Evolutionary conservation across 139 green algal species (phyloP), one percentile per base, ranked within the genome.

Genomic region (Eudorina sp.): DNA sequence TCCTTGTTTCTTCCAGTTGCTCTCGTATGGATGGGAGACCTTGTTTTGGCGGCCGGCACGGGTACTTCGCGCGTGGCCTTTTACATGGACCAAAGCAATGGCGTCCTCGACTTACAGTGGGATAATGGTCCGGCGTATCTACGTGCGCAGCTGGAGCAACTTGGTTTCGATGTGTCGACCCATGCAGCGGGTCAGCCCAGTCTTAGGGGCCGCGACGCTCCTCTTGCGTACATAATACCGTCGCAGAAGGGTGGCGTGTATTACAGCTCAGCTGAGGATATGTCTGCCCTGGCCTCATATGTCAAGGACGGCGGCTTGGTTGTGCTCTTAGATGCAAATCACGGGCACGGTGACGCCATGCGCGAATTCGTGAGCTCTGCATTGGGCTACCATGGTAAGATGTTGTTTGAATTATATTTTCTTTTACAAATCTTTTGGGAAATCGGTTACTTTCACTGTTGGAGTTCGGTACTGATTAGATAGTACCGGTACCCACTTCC

Each of bases 181-280:
- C 1, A 11, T 1, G 40, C 1, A n/a, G n/a, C n/a, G n/a, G n/a
- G n/a, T n/a, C n/a, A n/a, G n/a, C n/a, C n/a, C n/a, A n/a, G n/a
- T n/a, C n/a, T n/a, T n/a, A n/a, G n/a, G n/a, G n/a, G n/a, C n/a
- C n/a, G n/a, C n/a, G n/a, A n/a, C n/a, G n/a, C n/a, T n/a, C n/a
- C n/a, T n/a, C n/a, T n/a, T n/a, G 60, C 43, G 0, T 76, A 86
- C 60, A n/a, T 86, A 13, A 62, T 85, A 9, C 79, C 79, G 23
- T 58, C 29, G 11, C 79, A 86, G 41, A 60, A 86, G 18, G 58
- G 79, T 38, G 38, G n/a, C 38, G 25, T 23, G 5, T 58, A 55
- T 34, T 85, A 85, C 40, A 60, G 38, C 36, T 58, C 55, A 31
- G 78, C 43, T n/a, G 78, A 85, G 36, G 78, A 85, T 29, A 85